These are phyloP conservation scores for Suhomyces canberraensis DNA, from an alignment of 805 yeast species.

Conservation along the genomic window DNA sequence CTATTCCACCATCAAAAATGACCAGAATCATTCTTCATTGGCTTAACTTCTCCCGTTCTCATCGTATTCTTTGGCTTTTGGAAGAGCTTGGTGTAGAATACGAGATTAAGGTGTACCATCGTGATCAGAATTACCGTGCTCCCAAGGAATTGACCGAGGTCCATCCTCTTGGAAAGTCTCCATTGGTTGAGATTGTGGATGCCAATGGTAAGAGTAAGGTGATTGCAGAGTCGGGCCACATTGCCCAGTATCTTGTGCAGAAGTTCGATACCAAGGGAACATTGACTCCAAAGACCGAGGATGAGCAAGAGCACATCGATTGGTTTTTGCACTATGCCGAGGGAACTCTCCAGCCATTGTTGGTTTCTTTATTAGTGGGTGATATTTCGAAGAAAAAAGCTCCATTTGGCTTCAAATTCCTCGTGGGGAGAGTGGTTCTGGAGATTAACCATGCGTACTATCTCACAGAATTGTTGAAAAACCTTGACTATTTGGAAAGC, in stretches of 20 bases:
- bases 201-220: slow-evolving; percentile 12
- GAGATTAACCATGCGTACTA: slow-evolving; percentile 26
- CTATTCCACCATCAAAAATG: too few species aligned
- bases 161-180: slow-evolving; percentile 38
- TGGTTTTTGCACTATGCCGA: slow-evolving; percentile 25
- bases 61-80: slow-evolving; percentile 36
- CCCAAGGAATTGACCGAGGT: slow-evolving; percentile 29
- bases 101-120: slow-evolving; percentile 29
- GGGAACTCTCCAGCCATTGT: slow-evolving; percentile 21
- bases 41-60: slow-evolving; percentile 34
- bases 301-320: slow-evolving; percentile 34
- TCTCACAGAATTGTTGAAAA: slow-evolving; percentile 19
- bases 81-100: slow-evolving; percentile 33
- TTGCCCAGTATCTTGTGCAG: slow-evolving; percentile 48
- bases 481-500: slow-evolving; percentile 27
- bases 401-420: slow-evolving; percentile 23
- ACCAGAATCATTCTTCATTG: slow-evolving; percentile 22
- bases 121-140: slow-evolving; percentile 27
- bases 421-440: slow-evolving; percentile 20
- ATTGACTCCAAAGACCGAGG: slow-evolving; percentile 29
- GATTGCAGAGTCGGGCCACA: slow-evolving; percentile 58
- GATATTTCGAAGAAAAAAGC: slow-evolving; percentile 22
- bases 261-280: slow-evolving; percentile 41
- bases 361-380: slow-evolving; percentile 23
- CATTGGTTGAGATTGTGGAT: slow-evolving; percentile 28